Evolutionary conservation across 78 protist species (phyloP), one percentile per base, ranked within the genome.

Genomic region (Chrysochromulina tobinii): DNA sequence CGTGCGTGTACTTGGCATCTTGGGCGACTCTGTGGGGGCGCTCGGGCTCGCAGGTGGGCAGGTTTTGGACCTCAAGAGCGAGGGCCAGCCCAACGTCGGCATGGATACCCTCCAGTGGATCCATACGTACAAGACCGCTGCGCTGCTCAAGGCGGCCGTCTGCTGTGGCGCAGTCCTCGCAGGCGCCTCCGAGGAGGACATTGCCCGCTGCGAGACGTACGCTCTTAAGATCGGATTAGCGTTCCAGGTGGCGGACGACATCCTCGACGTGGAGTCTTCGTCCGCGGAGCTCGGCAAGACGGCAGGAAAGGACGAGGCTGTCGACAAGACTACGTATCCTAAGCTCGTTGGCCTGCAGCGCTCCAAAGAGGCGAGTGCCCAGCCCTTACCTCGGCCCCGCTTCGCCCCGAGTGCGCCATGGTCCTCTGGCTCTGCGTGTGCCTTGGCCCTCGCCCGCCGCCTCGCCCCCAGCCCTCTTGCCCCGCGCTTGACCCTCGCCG

Each of bases 221-320:
- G 87, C 87, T 9, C 38, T n/a, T 64, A 79, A 79, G 87, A 79
- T 79, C 87, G 87, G 87, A 15, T 51, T 79, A 17, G 87, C 87
- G 48, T 79, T 79, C 64, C 79, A 88, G 84, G 91, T 88, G n/a
- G 91, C 91, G 21, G 91, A 88, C 83, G 91, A 88, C 59, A 88
- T 88, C 17, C 84, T 88, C 38, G 91, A 88, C 84, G 77, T 64
- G 48, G 69, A 81, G 3, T 23, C 6, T 7, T 50, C 83, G 54
- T 12, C 91, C n/a, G 91, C 67, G 59, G 91, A 51, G 73, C 91
- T 88, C 17, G 91, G 91, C n/a, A 88, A 88, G 79, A 88, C 91
- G 57, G 91, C 91, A 17, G 91, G 91, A 2, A 88, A 88, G 61
- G 91, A 88, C 64, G 25, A 11, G 27, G 64, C 2, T 5, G 48